phyloP scores from a whole-genome alignment of 805 yeast genomes.

The Schwanniomyces polymorphus region DNA sequence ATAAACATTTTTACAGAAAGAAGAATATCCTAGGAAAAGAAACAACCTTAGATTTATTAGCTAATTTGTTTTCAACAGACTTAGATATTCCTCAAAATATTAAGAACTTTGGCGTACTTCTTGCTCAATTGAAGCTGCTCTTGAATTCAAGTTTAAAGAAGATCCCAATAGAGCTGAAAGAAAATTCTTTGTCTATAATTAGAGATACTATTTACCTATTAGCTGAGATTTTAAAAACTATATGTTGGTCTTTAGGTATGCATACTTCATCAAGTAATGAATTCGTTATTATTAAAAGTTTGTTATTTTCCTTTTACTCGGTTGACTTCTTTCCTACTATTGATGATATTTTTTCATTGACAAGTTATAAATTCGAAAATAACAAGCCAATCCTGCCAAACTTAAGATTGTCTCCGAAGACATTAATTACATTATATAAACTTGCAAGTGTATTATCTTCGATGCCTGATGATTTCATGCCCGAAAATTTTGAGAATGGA shows the following conservation, averaged over 20 bases:
- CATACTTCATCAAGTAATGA: slow-evolving; percentile 14
- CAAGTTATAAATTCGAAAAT: slow-evolving; percentile 7
- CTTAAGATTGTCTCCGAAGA: slow-evolving; percentile 25
- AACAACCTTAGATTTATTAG: not conserved
- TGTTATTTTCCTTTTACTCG: slow-evolving; percentile 21
- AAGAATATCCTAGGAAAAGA: slow-evolving; percentile 1
- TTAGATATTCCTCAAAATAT: not conserved
- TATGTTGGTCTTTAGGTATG: slow-evolving; percentile 14
- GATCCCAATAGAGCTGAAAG: slow-evolving; percentile 9
- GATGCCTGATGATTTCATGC: slow-evolving; percentile 21
- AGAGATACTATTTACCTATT: slow-evolving; percentile 26
- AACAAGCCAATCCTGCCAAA: slow-evolving; percentile 13
- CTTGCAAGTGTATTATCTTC: slow-evolving; percentile 23
- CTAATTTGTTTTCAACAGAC: not conserved
- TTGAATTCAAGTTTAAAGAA: slow-evolving; percentile 14
- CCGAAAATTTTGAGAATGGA: slow-evolving; percentile 14
- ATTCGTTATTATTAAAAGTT: slow-evolving; percentile 16
- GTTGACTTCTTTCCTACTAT: slow-evolving; percentile 20
- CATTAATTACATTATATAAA: slow-evolving; percentile 22
- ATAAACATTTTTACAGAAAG: not conserved
- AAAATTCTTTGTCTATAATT: slow-evolving; percentile 15
- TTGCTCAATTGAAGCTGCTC: slow-evolving; percentile 15
- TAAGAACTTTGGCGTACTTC: slow-evolving; percentile 5
- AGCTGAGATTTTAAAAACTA: slow-evolving; percentile 21
- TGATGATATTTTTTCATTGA: slow-evolving; percentile 14